Evolutionary conservation across 1,284 basidiomycete species (phyloP).

Genomic region (Cutaneotrichosporon spelunceum): DNA sequence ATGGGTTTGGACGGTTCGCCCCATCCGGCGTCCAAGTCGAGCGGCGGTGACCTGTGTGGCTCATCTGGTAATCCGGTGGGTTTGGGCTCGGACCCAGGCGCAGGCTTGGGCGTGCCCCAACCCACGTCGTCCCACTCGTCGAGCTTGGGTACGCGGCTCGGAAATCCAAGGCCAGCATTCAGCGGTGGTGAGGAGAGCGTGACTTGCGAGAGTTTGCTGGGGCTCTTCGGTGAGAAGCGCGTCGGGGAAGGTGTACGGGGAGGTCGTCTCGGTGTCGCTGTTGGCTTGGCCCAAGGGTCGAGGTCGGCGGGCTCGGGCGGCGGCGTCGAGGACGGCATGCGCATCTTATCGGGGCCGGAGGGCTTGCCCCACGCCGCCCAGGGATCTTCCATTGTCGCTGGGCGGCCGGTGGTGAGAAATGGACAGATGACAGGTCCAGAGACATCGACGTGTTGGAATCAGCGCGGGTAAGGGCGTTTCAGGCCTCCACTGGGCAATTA

Average conservation of each 20-base stretch:
- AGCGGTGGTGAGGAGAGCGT: background rate
- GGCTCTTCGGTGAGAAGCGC: background rate
- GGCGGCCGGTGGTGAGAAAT: background rate
- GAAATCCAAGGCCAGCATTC: background rate
- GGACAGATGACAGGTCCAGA: background rate
- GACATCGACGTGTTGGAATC: background rate
- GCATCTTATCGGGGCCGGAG: background rate
- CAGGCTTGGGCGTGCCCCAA: conserved; percentile 3
- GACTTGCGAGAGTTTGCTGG: background rate
- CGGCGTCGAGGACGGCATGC: conserved; percentile 15
- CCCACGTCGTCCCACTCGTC: conserved; percentile 8
- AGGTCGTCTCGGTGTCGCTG: conserved; percentile 4
- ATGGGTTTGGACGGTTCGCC: background rate
- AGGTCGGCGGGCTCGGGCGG: conserved; percentile 12
- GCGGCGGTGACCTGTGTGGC: background rate
- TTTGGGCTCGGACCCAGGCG: background rate
- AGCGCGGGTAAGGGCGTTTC: background rate
- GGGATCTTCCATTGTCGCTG: conserved; percentile 22
- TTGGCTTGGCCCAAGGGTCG: conserved; percentile 21
- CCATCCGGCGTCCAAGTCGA: conserved; percentile 5
- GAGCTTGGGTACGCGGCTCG: background rate
- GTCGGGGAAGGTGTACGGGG: background rate
- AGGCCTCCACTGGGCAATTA: background rate
- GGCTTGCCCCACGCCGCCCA: conserved; percentile 23
- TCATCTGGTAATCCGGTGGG: background rate